These are phyloP conservation scores for Ramaria rubella DNA, from an alignment of 768 basidiomycete genomes.

Conservation along the genomic window DNA sequence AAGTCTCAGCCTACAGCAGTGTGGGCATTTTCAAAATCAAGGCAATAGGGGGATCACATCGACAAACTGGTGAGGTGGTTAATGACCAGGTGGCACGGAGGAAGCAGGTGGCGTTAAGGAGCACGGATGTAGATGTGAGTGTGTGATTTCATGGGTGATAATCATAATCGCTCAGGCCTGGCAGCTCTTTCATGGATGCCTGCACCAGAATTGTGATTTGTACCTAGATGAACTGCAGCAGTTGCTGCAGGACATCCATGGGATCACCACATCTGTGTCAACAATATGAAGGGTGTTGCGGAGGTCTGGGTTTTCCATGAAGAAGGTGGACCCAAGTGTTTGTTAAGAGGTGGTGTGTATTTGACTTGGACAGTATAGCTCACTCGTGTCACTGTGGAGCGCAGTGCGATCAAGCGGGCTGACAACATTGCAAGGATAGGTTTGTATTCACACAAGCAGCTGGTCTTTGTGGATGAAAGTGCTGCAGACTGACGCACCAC, in stretches of 20 bases:
- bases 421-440: conserved; percentile 10
- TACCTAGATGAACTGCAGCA: not conserved
- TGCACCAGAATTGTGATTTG: conserved; percentile 10
- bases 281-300: not conserved
- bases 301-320: conserved; percentile 1
- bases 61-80: not conserved
- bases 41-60: not conserved
- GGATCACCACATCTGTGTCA: not conserved
- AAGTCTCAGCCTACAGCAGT: not conserved
- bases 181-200: conserved; percentile 4
- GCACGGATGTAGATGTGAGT: not conserved
- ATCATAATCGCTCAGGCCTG: not conserved
- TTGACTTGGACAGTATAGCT: conserved; percentile 11
- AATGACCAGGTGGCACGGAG: not conserved
- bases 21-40: not conserved
- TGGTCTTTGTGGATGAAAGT: conserved; percentile 23
- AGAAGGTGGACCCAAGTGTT: not conserved
- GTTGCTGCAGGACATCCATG: not conserved
- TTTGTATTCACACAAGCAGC: conserved; percentile 11
- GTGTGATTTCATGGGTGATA: not conserved
- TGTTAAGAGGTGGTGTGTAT: not conserved
- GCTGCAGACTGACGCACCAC: conserved; percentile 8
- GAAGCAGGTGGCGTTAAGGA: not conserved
- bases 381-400: conserved; percentile 14
- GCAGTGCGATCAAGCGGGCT: conserved; percentile 7